Evolutionary conservation across 2,329 filamentous ascomycete species (phyloP), one percentile per base, ranked within the genome.

Genomic region (Botrytis elliptica): DNA sequence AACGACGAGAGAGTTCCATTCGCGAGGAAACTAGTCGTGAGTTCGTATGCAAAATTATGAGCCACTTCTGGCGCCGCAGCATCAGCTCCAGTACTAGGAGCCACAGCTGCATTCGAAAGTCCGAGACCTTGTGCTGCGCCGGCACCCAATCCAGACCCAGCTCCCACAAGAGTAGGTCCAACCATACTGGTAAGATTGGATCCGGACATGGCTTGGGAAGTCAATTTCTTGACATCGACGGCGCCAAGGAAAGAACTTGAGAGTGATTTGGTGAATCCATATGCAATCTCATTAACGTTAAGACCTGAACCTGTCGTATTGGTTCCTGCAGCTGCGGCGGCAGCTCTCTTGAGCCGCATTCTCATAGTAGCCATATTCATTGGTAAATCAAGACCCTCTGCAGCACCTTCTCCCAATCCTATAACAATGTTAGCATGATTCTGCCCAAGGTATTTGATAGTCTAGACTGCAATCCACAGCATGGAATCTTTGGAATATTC

Each of bases 361-460:
- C 64, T 55, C 38, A 59, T 38, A 5, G 40, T 49, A 20, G 49
- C 40, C 4, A 49, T 22, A 12, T 52, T 72, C 42, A 68, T 72
- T 22, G 71, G 63, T 68, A 72, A 62, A 40, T 44, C 29, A 59
- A 72, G 71, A 38, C 71, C 71, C 22, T 72, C n/a, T 42, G 63
- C 71, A 22, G 71, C 63, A 25, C 71, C 71, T 49, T 72, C 71
- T 60, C 71, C 71, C 25, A 72, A 42, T 25, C 71, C 71, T 72
- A 22, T 16, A 38, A 25, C 8, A 22, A 18, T 4, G 29, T 72
- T 49, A 72, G 52, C 14, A 57, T 68, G 10, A 59, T 25, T 18
- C 46, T 25, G 52, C 3, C n/a, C 14, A 29, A 18, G 6, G n/a
- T 33, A n/a, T 57, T 18, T 29, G 16, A 57, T 8, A 33, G 3